Evolutionary conservation across 2,329 filamentous ascomycete species (phyloP).

Genomic region (Aspergillus neoniger): DNA sequence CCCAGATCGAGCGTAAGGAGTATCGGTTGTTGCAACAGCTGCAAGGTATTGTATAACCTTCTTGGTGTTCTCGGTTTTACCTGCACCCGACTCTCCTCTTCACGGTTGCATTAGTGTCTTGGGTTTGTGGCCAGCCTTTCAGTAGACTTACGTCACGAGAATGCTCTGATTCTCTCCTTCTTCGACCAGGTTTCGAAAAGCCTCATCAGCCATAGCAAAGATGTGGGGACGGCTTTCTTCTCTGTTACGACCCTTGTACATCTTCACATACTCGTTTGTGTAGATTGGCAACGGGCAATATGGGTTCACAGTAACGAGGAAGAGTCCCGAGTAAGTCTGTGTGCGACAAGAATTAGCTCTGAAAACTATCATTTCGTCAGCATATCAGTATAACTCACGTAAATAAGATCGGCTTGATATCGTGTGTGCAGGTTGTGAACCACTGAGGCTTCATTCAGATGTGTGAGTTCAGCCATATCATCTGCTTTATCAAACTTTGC

Average conservation of each 20-base stretch:
- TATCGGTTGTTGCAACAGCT: constrained; percentile 84
- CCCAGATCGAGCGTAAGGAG: constrained; percentile 61
- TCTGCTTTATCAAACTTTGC: constrained; percentile 99
- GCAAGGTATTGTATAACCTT: constrained; percentile 99
- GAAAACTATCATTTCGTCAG: too few species aligned
- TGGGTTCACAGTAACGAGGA: constrained; percentile 95
- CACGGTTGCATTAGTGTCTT: background rate
- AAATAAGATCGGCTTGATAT: constrained; percentile 95
- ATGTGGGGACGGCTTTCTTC: constrained; percentile 98
- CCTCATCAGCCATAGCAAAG: constrained; percentile 95
- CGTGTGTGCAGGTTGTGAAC: constrained; percentile 95
- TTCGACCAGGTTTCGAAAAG: constrained; percentile 92
- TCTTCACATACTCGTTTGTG: constrained; percentile 93
- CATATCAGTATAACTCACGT: constrained; percentile 49
- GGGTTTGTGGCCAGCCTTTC: background rate
- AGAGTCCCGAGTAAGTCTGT: constrained; percentile 92
- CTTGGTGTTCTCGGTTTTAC: constrained; percentile 98
- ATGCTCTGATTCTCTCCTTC: constrained; percentile 97
- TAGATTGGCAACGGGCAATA: constrained; percentile 96
- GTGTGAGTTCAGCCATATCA: constrained; percentile 98
- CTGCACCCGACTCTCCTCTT: constrained; percentile 89
- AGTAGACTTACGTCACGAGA: constrained; percentile 71
- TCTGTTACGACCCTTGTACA: constrained; percentile 88
- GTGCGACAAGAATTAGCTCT: background rate
- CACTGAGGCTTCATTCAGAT: constrained; percentile 95